Percentiles rank a stretch among this genome's conserved stretches.
These are phyloP conservation scores for Fusarium sp. DNA, from an alignment of 2,329 filamentous ascomycete species.

Conservation along the genomic window DNA sequence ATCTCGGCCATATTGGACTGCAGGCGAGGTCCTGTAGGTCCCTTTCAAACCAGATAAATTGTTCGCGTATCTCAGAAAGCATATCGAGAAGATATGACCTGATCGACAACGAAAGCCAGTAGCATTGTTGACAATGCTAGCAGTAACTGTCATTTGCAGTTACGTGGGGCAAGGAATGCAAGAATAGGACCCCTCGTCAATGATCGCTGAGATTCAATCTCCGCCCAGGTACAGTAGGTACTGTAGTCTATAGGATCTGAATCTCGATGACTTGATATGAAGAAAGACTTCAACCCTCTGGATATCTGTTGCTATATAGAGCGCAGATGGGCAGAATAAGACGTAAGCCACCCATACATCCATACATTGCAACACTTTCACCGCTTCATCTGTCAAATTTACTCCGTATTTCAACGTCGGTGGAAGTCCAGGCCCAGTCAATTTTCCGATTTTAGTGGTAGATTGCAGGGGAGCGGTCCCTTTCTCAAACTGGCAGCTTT, in stretches of 20 bases:
- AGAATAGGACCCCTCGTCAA: slow-evolving; percentile 7
- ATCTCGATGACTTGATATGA: not conserved
- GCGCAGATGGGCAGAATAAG: slow-evolving; percentile 27
- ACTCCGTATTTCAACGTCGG: slow-evolving; percentile 18
- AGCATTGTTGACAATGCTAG: not conserved
- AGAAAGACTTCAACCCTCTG: not conserved
- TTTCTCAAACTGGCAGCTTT: slow-evolving; percentile 6
- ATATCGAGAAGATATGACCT: not conserved
- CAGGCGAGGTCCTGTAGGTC: not conserved
- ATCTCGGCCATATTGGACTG: not conserved
- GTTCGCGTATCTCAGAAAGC: not conserved
- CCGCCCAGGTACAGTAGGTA: not conserved
- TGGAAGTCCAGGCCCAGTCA: slow-evolving; percentile 22
- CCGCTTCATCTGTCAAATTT: slow-evolving; percentile 18
- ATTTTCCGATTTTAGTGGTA: slow-evolving; percentile 24
- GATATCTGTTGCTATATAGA: not conserved
- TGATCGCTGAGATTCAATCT: slow-evolving; percentile 11
- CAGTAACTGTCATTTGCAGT: not conserved
- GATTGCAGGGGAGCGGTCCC: slow-evolving; percentile 26
- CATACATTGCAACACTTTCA: slow-evolving; percentile 18
- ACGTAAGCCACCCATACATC: not conserved
- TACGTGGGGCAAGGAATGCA: slow-evolving; percentile 16
- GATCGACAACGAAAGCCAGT: not conserved
- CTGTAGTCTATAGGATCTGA: too few relatives aligned
- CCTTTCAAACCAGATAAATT: not conserved